Conservation (phyloP, 2,329 filamentous ascomycete genomes). For the Clonostachys solani region DNA sequence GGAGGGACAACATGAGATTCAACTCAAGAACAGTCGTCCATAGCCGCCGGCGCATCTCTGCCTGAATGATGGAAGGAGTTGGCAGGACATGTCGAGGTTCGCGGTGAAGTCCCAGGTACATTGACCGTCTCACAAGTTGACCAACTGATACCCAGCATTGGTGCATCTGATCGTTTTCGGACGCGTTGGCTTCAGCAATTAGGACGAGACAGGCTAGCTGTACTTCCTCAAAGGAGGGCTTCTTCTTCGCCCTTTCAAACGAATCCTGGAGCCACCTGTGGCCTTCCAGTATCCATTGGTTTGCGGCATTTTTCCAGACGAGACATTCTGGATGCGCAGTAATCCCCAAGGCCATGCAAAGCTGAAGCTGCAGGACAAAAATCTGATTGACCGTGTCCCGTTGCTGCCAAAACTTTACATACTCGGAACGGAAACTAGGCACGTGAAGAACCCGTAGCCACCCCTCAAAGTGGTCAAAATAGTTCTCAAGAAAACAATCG, state of each 20-base stretch:
- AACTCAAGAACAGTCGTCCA: conserved; percentile 17
- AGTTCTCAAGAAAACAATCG: conserved; percentile 25
- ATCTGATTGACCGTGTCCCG: conserved; percentile 9
- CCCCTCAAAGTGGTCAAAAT: conserved; percentile 35
- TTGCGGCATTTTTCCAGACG: conserved; percentile 6
- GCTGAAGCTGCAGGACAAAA: conserved; percentile 9
- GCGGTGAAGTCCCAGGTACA: conserved; percentile 24
- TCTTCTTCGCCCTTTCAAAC: conserved; percentile 12
- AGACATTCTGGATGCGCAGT: conserved; percentile 11
- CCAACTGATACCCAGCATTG: conserved; percentile 21
- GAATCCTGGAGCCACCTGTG: conserved; percentile 9
- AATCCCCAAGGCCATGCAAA: conserved; percentile 12
- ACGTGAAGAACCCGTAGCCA: conserved; percentile 34
- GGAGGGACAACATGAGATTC: conserved; percentile 1
- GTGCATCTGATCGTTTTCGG: conserved; percentile 10
- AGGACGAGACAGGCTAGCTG: conserved; percentile 21
- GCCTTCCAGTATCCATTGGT: conserved; percentile 14
- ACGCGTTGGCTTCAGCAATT: conserved; percentile 11
- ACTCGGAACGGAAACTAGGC: conserved; percentile 30
- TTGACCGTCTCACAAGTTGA: conserved; percentile 18
- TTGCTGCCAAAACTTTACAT: conserved; percentile 11
- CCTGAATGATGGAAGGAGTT: conserved; percentile 13
- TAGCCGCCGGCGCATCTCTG: conserved; percentile 22
- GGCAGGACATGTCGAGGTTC: conserved; percentile 18
- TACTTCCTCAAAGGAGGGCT: conserved; percentile 18